Evolutionary conservation across 1,284 basidiomycete genomes (phyloP).

Genomic region (Leccinum solheimii): DNA sequence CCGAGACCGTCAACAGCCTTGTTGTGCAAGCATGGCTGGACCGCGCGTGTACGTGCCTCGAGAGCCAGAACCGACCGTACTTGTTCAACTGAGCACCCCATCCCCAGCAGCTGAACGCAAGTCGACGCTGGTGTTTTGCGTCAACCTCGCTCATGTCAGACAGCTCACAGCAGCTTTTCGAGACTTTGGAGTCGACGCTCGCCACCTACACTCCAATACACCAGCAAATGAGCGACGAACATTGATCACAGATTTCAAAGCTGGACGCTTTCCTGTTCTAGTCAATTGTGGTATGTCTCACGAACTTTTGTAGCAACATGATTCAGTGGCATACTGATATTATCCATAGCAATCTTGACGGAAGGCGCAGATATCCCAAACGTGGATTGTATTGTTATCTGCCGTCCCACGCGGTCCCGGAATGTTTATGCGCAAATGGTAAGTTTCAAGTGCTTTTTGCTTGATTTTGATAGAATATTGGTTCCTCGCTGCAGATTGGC

Average conservation of each 20-base stretch:
- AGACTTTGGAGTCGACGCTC: constrained; percentile 80
- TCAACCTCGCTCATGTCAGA: constrained; percentile 83
- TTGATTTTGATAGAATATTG: background rate
- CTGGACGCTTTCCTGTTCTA: constrained; percentile 80
- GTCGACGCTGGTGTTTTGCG: constrained; percentile 91
- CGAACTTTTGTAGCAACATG: background rate
- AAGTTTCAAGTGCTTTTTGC: constrained; percentile 15
- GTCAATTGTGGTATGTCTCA: constrained; percentile 80
- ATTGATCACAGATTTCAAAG: constrained; percentile 70
- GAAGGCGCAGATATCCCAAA: constrained; percentile 92
- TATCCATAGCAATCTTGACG: constrained; percentile 74
- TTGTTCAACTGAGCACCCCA: background rate
- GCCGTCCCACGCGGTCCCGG: constrained; percentile 82
- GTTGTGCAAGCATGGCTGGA: constrained; percentile 83
- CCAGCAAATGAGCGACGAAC: constrained; percentile 63
- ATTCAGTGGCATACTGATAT: constrained; percentile 1
- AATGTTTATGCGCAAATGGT: constrained; percentile 96
- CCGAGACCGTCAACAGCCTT: constrained; percentile 70
- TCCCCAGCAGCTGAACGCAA: constrained; percentile 54
- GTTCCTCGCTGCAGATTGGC: constrained; percentile 66
- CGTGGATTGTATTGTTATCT: constrained; percentile 89
- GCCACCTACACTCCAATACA: constrained; percentile 77
- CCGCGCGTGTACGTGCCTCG: constrained; percentile 57
- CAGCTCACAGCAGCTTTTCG: constrained; percentile 77
- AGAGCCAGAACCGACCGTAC: constrained; percentile 5